Percentiles rank a stretch among this genome's conserved stretches.
These are phyloP conservation scores for Mucor circinelloides DNA, from an alignment of 371 early-diverging fungal species.

Conservation along the genomic window DNA sequence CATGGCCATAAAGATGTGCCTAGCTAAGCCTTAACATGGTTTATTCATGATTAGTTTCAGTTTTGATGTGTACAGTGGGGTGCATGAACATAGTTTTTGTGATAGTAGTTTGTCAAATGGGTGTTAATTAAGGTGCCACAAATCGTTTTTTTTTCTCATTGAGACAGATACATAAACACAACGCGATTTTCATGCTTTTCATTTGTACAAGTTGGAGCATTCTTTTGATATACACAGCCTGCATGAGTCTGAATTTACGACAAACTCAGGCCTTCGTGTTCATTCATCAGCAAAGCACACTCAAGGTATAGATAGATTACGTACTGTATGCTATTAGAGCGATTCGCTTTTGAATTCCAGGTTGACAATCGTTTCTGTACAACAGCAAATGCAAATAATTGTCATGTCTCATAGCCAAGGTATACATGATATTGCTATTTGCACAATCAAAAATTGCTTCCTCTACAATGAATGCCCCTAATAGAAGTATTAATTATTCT, in stretches of 20 bases:
- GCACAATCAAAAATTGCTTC: too few relatives aligned
- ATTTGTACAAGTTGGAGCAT: background rate
- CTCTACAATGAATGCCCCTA: too few relatives aligned
- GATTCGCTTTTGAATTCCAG: too few relatives aligned
- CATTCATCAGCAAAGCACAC: too few relatives aligned
- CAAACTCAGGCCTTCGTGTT: background rate
- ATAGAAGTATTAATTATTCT: too few relatives aligned
- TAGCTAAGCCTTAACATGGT: background rate
- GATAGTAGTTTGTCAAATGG: background rate
- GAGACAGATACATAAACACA: background rate
- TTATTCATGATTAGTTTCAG: background rate
- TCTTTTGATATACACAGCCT: background rate
- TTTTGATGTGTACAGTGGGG: background rate
- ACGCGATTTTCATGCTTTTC: background rate
- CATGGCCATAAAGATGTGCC: too few relatives aligned
- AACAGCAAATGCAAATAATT: too few relatives aligned
- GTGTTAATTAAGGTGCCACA: background rate
- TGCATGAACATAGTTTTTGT: background rate
- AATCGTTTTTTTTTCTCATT: background rate
- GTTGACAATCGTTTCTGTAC: too few relatives aligned
- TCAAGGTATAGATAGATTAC: too few relatives aligned
- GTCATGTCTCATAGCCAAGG: too few relatives aligned
- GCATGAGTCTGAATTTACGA: background rate
- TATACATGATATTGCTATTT: too few relatives aligned
- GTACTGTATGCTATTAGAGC: too few relatives aligned